Conservation (phyloP, 441 rosid species). For the Populus hybrid region DNA sequence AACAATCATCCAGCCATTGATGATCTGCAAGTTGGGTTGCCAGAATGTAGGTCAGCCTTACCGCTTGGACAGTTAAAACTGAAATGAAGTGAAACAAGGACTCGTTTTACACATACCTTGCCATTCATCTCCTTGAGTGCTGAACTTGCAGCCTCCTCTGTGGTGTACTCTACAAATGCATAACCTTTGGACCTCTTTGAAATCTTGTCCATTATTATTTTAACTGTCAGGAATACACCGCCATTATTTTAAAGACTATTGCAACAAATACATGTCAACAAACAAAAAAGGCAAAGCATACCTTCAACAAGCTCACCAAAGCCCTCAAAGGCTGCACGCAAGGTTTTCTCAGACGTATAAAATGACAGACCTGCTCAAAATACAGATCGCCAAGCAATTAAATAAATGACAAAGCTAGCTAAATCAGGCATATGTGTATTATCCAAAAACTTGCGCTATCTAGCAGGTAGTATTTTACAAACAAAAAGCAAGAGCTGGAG, state of each 20-base stretch:
- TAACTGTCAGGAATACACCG: constrained; percentile 43
- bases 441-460: too few species aligned
- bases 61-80: background rate
- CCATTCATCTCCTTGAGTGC: constrained; percentile 97
- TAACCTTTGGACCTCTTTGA: constrained; percentile 94
- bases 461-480: background rate
- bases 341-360: constrained; percentile 93
- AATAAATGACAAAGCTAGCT: background rate
- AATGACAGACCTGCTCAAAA: constrained; percentile 67
- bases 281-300: constrained; percentile 15
- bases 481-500: background rate
- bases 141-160: constrained; percentile 82
- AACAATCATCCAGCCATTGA: constrained; percentile 98
- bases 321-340: constrained; percentile 84
- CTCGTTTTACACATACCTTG: constrained; percentile 46
- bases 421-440: background rate
- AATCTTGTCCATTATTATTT: constrained; percentile 96
- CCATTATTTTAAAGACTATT: constrained; percentile 11
- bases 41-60: background rate
- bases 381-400: background rate
- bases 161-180: constrained; percentile 84
- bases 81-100: background rate
- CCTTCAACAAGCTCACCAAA: constrained; percentile 94
- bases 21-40: constrained; percentile 51
- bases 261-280: background rate